Percentiles rank a stretch among this genome's conserved stretches.
These are phyloP conservation scores for Penicillium maclennaniae DNA, from an alignment of 495 filamentous ascomycete genomes.

Conservation along the genomic window DNA sequence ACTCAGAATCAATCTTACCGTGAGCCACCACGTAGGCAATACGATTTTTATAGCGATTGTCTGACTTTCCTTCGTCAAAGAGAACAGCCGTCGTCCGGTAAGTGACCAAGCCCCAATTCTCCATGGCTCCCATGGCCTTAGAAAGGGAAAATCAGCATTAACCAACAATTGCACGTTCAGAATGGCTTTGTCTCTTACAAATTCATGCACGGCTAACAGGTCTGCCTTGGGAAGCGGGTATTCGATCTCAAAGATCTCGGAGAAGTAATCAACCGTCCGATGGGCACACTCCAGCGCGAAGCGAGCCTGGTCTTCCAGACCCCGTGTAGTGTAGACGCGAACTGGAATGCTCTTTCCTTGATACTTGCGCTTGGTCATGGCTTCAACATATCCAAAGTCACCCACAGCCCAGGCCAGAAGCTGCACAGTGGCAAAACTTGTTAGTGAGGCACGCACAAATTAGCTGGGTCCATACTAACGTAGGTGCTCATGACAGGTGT, in stretches of 20 bases:
- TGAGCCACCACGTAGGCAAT: constrained; percentile 94
- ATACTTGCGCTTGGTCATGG: constrained; percentile 81
- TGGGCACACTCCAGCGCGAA: constrained; percentile 84
- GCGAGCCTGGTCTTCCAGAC: constrained; percentile 80
- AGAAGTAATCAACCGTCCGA: constrained; percentile 91
- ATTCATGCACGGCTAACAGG: constrained; percentile 93
- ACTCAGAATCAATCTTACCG: constrained; percentile 24
- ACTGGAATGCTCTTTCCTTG: constrained; percentile 87
- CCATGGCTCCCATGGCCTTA: constrained; percentile 67
- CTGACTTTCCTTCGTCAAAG: constrained; percentile 87
- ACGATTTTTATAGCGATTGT: constrained; percentile 80
- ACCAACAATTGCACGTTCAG: background rate
- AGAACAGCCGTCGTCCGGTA: constrained; percentile 92
- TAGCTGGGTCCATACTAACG: constrained; percentile 29
- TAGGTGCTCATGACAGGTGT: constrained; percentile 98
- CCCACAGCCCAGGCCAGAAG: constrained; percentile 94
- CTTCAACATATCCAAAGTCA: constrained; percentile 94
- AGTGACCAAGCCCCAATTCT: constrained; percentile 94
- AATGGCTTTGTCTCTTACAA: constrained; percentile 50
- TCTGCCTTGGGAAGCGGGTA: constrained; percentile 96
- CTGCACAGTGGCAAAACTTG: constrained; percentile 24
- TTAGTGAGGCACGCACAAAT: constrained; percentile 9
- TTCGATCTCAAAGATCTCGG: constrained; percentile 86
- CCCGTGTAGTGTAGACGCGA: constrained; percentile 89
- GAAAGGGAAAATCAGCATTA: background rate